Evolutionary conservation across 371 early-diverging fungal species (phyloP).

Genomic region (Mucor velutinosus): DNA sequence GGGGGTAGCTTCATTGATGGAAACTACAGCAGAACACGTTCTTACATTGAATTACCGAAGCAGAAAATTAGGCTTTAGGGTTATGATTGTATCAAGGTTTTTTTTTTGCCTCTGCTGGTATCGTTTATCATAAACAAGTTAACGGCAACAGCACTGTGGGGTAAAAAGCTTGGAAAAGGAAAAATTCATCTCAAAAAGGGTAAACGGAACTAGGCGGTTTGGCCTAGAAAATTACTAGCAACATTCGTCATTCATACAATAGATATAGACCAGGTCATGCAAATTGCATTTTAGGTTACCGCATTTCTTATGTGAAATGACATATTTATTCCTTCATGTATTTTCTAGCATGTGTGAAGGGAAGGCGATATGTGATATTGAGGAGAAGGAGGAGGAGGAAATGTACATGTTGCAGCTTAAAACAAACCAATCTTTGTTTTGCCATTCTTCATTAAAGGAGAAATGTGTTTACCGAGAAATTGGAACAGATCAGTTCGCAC

Average conservation of each 20-base stretch:
- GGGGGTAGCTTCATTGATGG: background rate
- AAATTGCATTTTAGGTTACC: background rate
- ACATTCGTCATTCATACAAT: background rate
- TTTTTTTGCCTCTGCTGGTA: background rate
- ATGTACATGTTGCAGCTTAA: constrained; percentile 13
- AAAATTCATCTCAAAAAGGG: background rate
- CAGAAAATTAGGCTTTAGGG: background rate
- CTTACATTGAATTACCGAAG: constrained; percentile 9
- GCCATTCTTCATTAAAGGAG: constrained; percentile 38
- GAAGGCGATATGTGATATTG: background rate
- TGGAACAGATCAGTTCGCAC: constrained; percentile 68
- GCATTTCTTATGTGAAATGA: background rate
- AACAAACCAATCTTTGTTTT: constrained; percentile 45
- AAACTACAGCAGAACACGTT: background rate
- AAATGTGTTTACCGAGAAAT: constrained; percentile 40
- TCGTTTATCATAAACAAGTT: background rate
- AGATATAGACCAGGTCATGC: background rate
- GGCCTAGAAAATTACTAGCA: too few relatives aligned
- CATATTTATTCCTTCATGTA: background rate
- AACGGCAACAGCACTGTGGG: background rate
- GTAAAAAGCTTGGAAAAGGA: background rate
- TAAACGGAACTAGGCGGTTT: background rate
- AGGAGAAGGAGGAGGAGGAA: background rate
- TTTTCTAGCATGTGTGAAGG: background rate
- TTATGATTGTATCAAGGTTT: background rate